Conservation (phyloP, 306 rosid species). For the Mimosa bimucronata region DNA sequence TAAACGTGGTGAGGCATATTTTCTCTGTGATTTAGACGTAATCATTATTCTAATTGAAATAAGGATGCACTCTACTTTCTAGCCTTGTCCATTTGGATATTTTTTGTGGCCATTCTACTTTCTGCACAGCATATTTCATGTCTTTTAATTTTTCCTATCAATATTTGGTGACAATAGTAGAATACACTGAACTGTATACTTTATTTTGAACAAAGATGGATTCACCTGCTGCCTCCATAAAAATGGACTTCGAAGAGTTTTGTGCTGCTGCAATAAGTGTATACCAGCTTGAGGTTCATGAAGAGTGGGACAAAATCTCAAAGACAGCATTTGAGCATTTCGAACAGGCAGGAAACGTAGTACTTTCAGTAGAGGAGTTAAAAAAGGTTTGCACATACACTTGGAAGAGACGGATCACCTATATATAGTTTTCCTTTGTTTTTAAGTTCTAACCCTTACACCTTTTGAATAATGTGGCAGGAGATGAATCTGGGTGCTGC, state of each 20-base stretch:
- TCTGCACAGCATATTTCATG: constrained; percentile 4
- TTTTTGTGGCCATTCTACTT: constrained; percentile 11
- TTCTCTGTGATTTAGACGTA: constrained; percentile 20
- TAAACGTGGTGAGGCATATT: constrained; percentile 69
- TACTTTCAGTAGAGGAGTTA: constrained; percentile 75
- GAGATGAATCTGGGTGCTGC: constrained; percentile 85
- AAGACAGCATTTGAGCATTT: constrained; percentile 65
- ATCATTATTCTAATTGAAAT: constrained; percentile 6
- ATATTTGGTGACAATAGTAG: constrained; percentile 3
- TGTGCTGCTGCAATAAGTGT: constrained; percentile 84
- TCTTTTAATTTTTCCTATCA: not conserved
- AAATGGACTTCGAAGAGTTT: constrained; percentile 86
- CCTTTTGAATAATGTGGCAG: constrained; percentile 50
- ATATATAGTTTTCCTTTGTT: not conserved
- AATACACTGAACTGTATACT: constrained; percentile 27
- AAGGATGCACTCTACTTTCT: not conserved
- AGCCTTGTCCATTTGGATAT: constrained; percentile 18
- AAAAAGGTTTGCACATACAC: constrained; percentile 66
- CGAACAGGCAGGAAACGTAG: constrained; percentile 75
- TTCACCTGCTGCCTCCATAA: constrained; percentile 58
- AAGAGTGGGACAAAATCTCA: constrained; percentile 84
- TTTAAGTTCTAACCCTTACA: constrained; percentile 2
- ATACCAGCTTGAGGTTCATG: constrained; percentile 88
- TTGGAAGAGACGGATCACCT: not conserved
- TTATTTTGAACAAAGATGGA: constrained; percentile 73